Evolutionary conservation across 768 basidiomycete genomes (phyloP), one percentile per base, ranked within the genome.

Genomic region (Cubamyces lactineus): DNA sequence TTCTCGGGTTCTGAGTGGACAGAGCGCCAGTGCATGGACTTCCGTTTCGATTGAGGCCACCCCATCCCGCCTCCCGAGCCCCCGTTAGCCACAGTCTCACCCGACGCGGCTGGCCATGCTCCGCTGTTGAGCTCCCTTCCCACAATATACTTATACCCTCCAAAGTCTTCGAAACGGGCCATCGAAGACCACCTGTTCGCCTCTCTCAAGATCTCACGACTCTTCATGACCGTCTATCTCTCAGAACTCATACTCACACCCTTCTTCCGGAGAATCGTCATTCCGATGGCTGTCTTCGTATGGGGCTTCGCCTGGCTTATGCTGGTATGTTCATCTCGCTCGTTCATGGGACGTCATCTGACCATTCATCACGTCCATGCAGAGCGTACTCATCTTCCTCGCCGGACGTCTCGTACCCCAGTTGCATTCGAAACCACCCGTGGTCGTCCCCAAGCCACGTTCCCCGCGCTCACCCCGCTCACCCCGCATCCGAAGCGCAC

Each of bases 351-450:
- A 1, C 4, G 19, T 12, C 24, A 24, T 19, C 38, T 42, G 4
- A 5, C 19, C 38, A 12, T 30, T 8, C 13, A 30, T 24, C 21
- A 19, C 45, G 17, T 21, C 17, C 15, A 11, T 19, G 8, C 58
- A 64, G 63, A 64, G 63, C 45, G 54, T 64, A 28, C 38, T 64
- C 30, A 56, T 64, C 21, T 64, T 64, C 30, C 2, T 51, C 5
- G 30, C 43, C 8, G 63, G 63, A 28, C 53, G 58, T 12, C 16
- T 60, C 48, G 6, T 64, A 5, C 63, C 63, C 13, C 41, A 50
- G 5, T 2, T 52, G 15, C 63, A 39, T 11, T 21, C 58, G 21
- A 56, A 52, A 21, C 50, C 59, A n/a, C 62, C 62, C 1, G 42
- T 50, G 9, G 23, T 50, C n/a, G 26, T 19, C 42, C 48, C 23